Percentiles rank a stretch among this genome's conserved stretches.
These are phyloP conservation scores for Didymellaceae sp. DNA, from an alignment of 2,329 filamentous ascomycete genomes.

Conservation along the genomic window DNA sequence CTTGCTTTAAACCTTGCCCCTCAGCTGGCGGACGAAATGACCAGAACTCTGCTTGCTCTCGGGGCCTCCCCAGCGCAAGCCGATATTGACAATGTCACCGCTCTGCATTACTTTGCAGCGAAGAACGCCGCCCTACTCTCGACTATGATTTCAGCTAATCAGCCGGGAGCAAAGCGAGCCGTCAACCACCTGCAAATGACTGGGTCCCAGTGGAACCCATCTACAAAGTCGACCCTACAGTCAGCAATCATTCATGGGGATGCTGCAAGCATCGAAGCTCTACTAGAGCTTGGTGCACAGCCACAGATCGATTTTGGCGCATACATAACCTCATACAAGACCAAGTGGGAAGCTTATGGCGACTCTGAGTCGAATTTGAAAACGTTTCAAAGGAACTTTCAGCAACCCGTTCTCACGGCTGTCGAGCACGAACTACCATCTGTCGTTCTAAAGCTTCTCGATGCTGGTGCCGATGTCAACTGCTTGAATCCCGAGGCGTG, in stretches of 20 bases:
- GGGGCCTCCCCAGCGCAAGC: slow-evolving; percentile 78
- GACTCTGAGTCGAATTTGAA: slow-evolving; percentile 58
- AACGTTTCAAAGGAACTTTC: slow-evolving; percentile 55
- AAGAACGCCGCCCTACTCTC: slow-evolving; percentile 19
- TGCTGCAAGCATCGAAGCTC: slow-evolving; percentile 20
- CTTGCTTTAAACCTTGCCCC: slow-evolving; percentile 70
- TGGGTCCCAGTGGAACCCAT: slow-evolving; percentile 41
- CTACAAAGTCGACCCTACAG: slow-evolving; percentile 60
- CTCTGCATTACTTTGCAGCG: slow-evolving; percentile 59
- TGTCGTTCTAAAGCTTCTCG: slow-evolving; percentile 65
- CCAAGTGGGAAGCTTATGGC: slow-evolving; percentile 44
- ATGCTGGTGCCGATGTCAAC: slow-evolving; percentile 70
- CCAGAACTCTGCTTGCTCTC: slow-evolving; percentile 67
- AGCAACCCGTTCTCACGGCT: slow-evolving; percentile 73
- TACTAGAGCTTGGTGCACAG: slow-evolving; percentile 69
- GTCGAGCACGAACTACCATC: slow-evolving; percentile 58
- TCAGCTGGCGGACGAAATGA: slow-evolving; percentile 70
- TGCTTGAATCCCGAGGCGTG: slow-evolving; percentile 56
- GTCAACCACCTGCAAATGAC: slow-evolving; percentile 68
- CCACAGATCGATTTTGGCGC: slow-evolving; percentile 66
- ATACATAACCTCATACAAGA: slow-evolving; percentile 66
- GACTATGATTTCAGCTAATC: slow-evolving; percentile 66
- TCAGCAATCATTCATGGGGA: slow-evolving; percentile 53
- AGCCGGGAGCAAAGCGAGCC: slow-evolving; percentile 65
- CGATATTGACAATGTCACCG: slow-evolving; percentile 68